Base-by-base conservation (phyloP, 495 filamentous ascomycete species). In the Lasiosphaeria miniovina region DNA sequence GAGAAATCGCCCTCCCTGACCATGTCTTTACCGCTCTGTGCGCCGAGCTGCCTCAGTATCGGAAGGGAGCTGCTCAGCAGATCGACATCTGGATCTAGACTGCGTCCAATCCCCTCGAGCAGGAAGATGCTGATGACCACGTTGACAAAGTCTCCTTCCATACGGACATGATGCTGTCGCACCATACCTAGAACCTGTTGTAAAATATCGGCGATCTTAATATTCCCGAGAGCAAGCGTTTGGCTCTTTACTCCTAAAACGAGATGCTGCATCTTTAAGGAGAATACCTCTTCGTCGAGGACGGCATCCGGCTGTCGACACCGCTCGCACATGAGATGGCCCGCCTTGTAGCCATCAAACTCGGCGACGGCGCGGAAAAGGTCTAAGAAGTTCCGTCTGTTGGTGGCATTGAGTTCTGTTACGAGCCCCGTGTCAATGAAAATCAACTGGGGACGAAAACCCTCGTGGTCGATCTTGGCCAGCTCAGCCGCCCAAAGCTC, bases 381-480 rank as follows among this genome's bases (percentile, higher is more conserved):
- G 64, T 96, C 94, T 7, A 99, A 80, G 71, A 99, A 98, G 72
- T 99, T 99, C 33, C 75, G 79, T 24, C 95, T 86, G 65, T 99
- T 98, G 2, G 70, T 84, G 1, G 84, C 84, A 66, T 96, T 96
- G 5, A 99, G 83, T 65, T 98, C 89, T 2, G 94, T 99, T 9
- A 98, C 93, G 7, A 99, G 86, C 8, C 95, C 95, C 0, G 95
- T 94, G 68, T 99, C 95, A 62, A 99, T 97, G 78, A 99, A 98
- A 54, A 98, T 90, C 15, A 99, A 76, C 66, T 98, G 95, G 1
- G 95, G 95, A 4, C 93, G 84, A 75, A 90, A 99, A 0, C 93
- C 93, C 70, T 96, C 95, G 24, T 79, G 71, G 64, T 96, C 93
- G n/a, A 99, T 86, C 61, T 88, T 78, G 6, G 78, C 73, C 15